Conservation (phyloP, 2,329 filamentous ascomycete genomes). For the Dactylonectria estremocensis region DNA sequence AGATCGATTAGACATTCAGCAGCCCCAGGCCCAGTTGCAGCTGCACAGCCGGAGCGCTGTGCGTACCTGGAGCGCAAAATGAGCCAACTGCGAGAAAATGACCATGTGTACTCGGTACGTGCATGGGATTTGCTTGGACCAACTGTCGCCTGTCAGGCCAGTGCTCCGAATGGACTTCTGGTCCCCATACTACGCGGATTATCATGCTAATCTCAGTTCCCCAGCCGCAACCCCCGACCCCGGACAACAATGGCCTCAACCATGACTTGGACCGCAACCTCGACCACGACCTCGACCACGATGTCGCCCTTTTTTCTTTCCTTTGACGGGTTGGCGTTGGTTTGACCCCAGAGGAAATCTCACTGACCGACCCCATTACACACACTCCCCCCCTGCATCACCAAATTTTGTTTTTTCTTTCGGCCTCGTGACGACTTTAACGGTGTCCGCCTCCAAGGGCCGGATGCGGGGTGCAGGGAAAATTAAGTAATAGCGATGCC, state of each 20-base stretch:
- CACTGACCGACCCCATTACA: conserved; percentile 27
- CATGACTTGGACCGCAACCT: conserved; percentile 2
- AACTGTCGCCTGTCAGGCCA: not conserved
- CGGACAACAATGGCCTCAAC: conserved; percentile 3
- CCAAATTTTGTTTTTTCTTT: conserved; percentile 41
- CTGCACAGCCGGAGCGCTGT: conserved; percentile 11
- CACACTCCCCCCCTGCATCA: conserved; percentile 23
- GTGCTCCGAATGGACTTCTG: not conserved
- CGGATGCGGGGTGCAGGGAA: conserved; percentile 50
- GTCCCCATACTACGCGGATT: not conserved
- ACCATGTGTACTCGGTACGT: not conserved
- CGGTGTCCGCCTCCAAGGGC: conserved; percentile 39
- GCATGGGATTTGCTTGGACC: not conserved
- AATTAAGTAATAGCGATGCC: conserved; percentile 47
- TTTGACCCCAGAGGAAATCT: conserved; percentile 12
- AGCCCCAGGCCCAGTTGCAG: conserved; percentile 5
- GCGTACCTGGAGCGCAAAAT: not conserved
- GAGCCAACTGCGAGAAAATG: not conserved
- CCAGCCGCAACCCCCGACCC: conserved; percentile 5
- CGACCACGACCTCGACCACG: conserved; percentile 10
- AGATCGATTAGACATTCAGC: conserved; percentile 24
- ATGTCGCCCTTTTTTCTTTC: conserved; percentile 24
- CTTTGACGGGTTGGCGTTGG: conserved; percentile 8
- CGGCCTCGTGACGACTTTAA: conserved; percentile 47
- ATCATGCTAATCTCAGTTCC: conserved; percentile 3